Base-by-base conservation (phyloP, 1,284 basidiomycete genomes). In the Vanrija humicola region DNA sequence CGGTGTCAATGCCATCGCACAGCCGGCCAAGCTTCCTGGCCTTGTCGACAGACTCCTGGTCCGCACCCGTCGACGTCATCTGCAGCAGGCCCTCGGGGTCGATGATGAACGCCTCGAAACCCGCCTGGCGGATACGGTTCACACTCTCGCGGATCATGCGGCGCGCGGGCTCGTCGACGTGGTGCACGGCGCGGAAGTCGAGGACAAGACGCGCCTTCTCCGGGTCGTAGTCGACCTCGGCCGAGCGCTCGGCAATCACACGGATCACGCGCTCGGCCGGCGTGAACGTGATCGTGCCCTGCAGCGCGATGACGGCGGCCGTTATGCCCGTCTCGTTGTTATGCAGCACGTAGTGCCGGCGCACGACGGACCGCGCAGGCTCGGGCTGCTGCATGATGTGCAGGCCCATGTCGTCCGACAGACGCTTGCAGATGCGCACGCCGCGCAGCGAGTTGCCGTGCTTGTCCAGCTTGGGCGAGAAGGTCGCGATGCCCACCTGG, bases 371-470 rank as follows among this genome's bases (percentile, higher is more conserved):
- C 28, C 59, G 59, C 15, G 46, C 47, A 1, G 59, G 59, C 46
- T 61, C 59, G 34, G 55, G 50, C 23, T 55, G 53, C 25, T 54
- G 25, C 55, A 57, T 57, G 26, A 61, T 61, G 55, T 61, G 59
- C 50, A 61, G 40, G 28, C 59, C 59, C 59, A 61, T 61, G 53
- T 61, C 59, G 48, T 61, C 53, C 12, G n/a, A 23, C 19, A 61
- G 44, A n/a, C 50, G 50, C 45, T 48, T 46, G 54, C 59, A 61
- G 26, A 61, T 51, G 19, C 47, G 43, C 10, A 57, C 55, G 10
- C 59, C 59, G 42, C 59, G 55, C 4, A 53, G 42, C 8, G 43
- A 47, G 53, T 54, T 57, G 38, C 59, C 59, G 40, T 55, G 46
- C 34, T 16, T 12, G 44, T 61, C 52, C 34, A 61, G 59, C 6